Evolutionary conservation across 164 flowering plant species (phyloP).

Genomic region (Chimonanthus praecox): DNA sequence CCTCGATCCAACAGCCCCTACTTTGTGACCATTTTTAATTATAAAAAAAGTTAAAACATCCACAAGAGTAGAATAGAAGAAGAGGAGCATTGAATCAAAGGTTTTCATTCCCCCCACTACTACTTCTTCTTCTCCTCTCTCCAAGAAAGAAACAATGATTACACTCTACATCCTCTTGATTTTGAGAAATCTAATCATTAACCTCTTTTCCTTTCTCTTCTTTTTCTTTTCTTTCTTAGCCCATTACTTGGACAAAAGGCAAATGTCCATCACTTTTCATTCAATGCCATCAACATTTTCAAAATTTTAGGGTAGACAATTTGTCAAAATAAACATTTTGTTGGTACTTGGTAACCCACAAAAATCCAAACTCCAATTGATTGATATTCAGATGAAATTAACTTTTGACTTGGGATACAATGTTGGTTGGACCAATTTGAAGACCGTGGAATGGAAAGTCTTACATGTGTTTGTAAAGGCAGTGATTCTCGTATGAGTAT

Average conservation of each 20-base stretch:
- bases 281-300: slow-evolving; percentile 8
- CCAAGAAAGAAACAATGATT: slow-evolving; percentile 35
- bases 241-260: slow-evolving; percentile 2
- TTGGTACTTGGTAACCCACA: too few species aligned
- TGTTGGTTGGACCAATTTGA: too few species aligned
- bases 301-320: too few species aligned
- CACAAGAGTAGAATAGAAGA: neutral
- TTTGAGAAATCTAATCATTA: slow-evolving; percentile 39
- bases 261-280: neutral
- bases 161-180: slow-evolving; percentile 29
- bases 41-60: neutral
- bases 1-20: neutral
- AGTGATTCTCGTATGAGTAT: too few species aligned
- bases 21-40: neutral
- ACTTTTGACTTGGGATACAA: too few species aligned
- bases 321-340: too few species aligned
- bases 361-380: too few species aligned
- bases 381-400: too few species aligned
- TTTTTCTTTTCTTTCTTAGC: slow-evolving; percentile 1
- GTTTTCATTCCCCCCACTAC: slow-evolving; percentile 10
- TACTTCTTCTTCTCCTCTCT: slow-evolving; percentile 5
- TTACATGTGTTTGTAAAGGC: too few species aligned
- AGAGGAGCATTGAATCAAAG: neutral
- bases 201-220: slow-evolving; percentile 6
- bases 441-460: too few species aligned